These are phyloP conservation scores for Neurospora sublineolata DNA, from an alignment of 495 filamentous ascomycete genomes.

Conservation along the genomic window DNA sequence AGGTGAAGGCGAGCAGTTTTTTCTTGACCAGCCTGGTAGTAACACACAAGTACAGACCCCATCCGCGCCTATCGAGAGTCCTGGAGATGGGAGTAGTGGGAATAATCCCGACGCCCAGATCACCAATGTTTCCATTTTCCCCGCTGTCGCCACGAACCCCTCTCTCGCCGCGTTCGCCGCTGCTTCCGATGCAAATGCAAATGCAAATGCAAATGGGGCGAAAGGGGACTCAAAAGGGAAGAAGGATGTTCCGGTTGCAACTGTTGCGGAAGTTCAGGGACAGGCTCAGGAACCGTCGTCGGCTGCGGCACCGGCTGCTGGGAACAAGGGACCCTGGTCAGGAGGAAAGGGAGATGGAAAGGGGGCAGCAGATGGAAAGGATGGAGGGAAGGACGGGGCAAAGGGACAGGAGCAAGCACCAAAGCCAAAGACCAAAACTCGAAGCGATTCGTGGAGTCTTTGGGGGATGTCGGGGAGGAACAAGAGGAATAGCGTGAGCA, in stretches of 20 bases:
- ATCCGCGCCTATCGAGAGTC: background rate
- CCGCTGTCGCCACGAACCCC: background rate
- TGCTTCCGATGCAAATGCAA: background rate
- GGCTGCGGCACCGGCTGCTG: background rate
- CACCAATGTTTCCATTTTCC: background rate
- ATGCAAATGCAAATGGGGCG: background rate
- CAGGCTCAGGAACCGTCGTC: background rate
- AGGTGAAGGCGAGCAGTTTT: background rate
- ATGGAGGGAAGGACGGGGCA: background rate
- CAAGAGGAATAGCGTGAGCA: background rate
- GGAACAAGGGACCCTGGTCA: background rate
- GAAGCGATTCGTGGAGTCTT: background rate
- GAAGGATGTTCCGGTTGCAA: background rate
- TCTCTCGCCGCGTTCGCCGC: background rate
- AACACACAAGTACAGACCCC: background rate
- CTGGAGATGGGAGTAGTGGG: background rate
- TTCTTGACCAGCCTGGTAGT: background rate
- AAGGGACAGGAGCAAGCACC: background rate
- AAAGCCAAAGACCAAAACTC: background rate
- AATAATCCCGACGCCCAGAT: background rate
- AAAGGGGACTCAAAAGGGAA: background rate
- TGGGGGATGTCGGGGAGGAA: background rate
- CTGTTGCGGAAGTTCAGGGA: background rate
- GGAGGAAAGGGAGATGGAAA: background rate
- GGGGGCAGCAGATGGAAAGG: background rate